Percentiles rank a stretch among this genome's conserved stretches.
These are phyloP conservation scores for Leccinum subrobustum DNA, from an alignment of 1,284 basidiomycete genomes.

Conservation along the genomic window DNA sequence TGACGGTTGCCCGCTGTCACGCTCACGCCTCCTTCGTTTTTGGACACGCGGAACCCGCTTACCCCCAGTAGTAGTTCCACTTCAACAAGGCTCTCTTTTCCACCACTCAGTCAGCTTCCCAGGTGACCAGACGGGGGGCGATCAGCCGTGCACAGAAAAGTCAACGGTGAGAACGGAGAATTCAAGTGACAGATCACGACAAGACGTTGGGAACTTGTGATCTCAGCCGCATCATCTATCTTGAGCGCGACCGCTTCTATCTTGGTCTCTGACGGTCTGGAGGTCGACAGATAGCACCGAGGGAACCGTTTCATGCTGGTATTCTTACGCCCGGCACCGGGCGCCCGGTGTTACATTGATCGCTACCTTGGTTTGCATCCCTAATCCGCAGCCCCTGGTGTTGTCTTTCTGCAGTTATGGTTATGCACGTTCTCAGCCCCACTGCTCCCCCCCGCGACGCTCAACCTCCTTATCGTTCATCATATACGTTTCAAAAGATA, in stretches of 20 bases:
- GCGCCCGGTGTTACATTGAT: slow-evolving; percentile 11
- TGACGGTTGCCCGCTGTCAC: slow-evolving; percentile 8
- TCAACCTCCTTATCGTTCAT: background rate
- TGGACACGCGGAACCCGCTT: slow-evolving; percentile 4
- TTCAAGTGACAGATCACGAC: slow-evolving; percentile 1
- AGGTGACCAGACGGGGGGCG: slow-evolving; percentile 3
- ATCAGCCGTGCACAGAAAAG: slow-evolving; percentile 10
- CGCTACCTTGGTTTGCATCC: slow-evolving; percentile 10
- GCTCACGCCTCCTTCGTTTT: background rate
- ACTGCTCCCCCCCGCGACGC: background rate
- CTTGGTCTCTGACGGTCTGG: slow-evolving; percentile 8
- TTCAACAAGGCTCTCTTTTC: background rate
- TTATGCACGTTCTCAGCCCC: background rate
- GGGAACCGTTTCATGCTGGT: slow-evolving; percentile 11
- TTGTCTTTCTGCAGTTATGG: background rate
- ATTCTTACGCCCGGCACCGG: slow-evolving; percentile 22
- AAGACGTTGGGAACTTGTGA: slow-evolving; percentile 8
- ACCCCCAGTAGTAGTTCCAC: background rate
- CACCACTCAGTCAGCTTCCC: background rate
- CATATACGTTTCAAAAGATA: background rate
- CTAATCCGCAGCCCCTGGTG: background rate
- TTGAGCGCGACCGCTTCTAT: slow-evolving; percentile 14
- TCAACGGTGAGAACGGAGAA: slow-evolving; percentile 19
- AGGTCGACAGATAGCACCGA: slow-evolving; percentile 7
- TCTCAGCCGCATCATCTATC: slow-evolving; percentile 13